Evolutionary conservation across 2,329 filamentous ascomycete genomes (phyloP).

Genomic region (Colletotrichum sp.): DNA sequence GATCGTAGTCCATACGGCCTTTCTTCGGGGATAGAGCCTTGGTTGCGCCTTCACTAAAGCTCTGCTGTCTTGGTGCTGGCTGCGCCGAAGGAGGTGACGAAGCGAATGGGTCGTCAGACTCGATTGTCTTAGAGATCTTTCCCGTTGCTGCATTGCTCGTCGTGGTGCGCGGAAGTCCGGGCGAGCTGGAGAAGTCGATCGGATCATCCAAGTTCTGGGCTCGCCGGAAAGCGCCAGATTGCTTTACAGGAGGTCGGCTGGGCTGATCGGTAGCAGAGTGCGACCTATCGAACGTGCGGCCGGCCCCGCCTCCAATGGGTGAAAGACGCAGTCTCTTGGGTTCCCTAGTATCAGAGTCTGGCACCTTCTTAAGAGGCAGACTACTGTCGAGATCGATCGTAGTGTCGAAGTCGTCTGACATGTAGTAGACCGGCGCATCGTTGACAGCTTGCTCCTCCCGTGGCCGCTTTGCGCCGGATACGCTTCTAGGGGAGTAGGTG

Average conservation of each 20-base stretch:
- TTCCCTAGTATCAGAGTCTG: constrained; percentile 24
- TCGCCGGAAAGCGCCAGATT: background rate
- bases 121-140: background rate
- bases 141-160: background rate
- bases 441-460: background rate
- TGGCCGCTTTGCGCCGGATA: background rate
- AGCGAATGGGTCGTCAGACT: constrained; percentile 22
- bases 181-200: constrained; percentile 44
- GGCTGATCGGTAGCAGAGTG: background rate
- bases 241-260: background rate
- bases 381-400: constrained; percentile 38
- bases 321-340: constrained; percentile 34
- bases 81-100: constrained; percentile 25
- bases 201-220: constrained; percentile 15
- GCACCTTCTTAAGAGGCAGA: background rate
- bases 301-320: background rate
- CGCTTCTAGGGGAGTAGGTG: background rate
- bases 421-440: constrained; percentile 30
- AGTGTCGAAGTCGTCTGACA: constrained; percentile 47
- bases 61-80: constrained; percentile 14
- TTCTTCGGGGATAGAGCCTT: background rate
- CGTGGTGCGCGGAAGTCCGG: constrained; percentile 3
- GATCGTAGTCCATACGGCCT: background rate
- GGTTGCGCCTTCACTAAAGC: constrained; percentile 25
- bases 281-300: background rate